Evolutionary conservation across 2,329 filamentous ascomycete species (phyloP).

Genomic region (Tolypocladium capitatum): DNA sequence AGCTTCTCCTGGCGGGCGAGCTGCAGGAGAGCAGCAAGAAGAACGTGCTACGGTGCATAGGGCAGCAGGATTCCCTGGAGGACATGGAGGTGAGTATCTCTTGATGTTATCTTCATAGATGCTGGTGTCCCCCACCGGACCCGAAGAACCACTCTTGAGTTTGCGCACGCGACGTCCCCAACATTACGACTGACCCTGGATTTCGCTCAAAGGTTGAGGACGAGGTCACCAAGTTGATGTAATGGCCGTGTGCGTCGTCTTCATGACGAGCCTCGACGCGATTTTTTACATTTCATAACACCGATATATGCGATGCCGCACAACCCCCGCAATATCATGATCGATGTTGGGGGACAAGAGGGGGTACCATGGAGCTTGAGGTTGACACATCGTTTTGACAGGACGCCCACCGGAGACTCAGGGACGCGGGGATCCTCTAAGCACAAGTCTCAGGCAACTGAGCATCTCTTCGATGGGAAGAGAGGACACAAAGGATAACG

Average conservation of each 20-base stretch:
- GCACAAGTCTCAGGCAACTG: slow-evolving; percentile 7
- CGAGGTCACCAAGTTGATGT: slow-evolving; percentile 85
- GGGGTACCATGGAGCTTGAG: slow-evolving; percentile 2
- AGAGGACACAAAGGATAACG: slow-evolving; percentile 14
- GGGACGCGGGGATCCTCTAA: slow-evolving; percentile 16
- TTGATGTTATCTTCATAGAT: slow-evolving; percentile 6
- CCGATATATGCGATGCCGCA: not conserved
- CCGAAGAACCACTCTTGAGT: slow-evolving; percentile 5
- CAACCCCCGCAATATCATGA: not conserved
- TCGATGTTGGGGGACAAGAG: not conserved
- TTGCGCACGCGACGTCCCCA: slow-evolving; percentile 6
- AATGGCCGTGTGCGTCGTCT: slow-evolving; percentile 17
- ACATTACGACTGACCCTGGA: slow-evolving; percentile 17
- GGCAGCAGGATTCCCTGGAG: slow-evolving; percentile 92
- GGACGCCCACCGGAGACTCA: slow-evolving; percentile 15
- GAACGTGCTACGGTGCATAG: slow-evolving; percentile 91
- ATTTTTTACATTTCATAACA: not conserved
- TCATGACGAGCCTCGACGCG: not conserved
- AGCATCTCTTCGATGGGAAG: slow-evolving; percentile 21
- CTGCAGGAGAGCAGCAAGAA: slow-evolving; percentile 99
- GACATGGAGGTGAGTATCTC: slow-evolving; percentile 86
- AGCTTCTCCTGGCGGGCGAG: slow-evolving; percentile 87
- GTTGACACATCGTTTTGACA: slow-evolving; percentile 17
- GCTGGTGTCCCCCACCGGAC: not conserved
- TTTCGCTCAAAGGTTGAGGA: slow-evolving; percentile 58